phyloP scores from a whole-genome alignment of 768 basidiomycete species.

The Suillus weaverae region DNA sequence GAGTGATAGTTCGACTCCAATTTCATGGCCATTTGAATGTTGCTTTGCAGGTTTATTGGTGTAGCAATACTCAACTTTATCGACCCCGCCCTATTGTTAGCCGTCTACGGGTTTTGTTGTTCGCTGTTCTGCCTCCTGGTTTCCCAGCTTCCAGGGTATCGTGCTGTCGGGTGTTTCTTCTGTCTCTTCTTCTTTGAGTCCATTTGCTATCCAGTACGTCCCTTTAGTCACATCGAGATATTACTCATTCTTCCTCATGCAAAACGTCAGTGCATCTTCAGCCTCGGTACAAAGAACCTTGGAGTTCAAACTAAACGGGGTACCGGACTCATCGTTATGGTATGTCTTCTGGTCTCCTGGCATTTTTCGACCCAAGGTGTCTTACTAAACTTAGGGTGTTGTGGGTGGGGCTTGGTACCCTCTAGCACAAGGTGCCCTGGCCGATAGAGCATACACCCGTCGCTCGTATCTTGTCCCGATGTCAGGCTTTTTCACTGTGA shows the following conservation, averaged over 20 bases:
- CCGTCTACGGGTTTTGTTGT: constrained; percentile 52
- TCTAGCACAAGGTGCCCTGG: constrained; percentile 56
- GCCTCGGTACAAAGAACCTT: constrained; percentile 62
- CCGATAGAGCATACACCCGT: constrained; percentile 47
- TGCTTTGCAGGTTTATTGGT: constrained; percentile 52
- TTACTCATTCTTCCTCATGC: neutral
- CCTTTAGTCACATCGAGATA: neutral
- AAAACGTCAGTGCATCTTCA: constrained; percentile 52
- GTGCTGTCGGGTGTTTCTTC: constrained; percentile 62
- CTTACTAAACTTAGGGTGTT: constrained; percentile 41
- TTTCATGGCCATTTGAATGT: constrained; percentile 1
- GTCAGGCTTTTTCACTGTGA: constrained; percentile 58
- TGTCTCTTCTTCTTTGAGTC: constrained; percentile 73
- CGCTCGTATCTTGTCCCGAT: constrained; percentile 63
- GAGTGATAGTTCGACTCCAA: constrained; percentile 15
- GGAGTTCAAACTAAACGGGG: constrained; percentile 60
- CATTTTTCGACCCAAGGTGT: neutral
- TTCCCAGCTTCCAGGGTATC: constrained; percentile 48
- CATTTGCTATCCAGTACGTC: constrained; percentile 63
- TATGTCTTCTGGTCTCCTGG: constrained; percentile 9
- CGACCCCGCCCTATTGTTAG: constrained; percentile 64
- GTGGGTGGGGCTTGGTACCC: constrained; percentile 70
- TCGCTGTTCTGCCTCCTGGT: constrained; percentile 51
- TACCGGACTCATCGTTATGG: constrained; percentile 66
- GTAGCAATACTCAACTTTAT: constrained; percentile 60